Evolutionary conservation across 768 basidiomycete species (phyloP).

Genomic region (Lactifluus rugatus): DNA sequence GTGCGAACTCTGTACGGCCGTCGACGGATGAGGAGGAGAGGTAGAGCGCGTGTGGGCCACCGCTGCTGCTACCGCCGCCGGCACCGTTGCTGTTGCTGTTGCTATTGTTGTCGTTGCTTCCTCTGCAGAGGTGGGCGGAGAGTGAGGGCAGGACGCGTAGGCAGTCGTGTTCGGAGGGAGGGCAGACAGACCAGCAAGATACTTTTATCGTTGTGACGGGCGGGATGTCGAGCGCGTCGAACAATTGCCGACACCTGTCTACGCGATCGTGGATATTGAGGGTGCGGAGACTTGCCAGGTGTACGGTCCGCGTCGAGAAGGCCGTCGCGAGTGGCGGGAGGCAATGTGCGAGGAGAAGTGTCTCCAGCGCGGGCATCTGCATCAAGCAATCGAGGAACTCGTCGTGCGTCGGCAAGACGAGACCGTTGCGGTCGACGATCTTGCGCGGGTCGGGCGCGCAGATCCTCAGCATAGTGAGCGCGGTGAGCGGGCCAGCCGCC

Average conservation of each 20-base stretch:
- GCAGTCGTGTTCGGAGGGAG: conserved; percentile 12
- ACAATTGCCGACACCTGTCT: conserved; percentile 5
- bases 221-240: conserved; percentile 6
- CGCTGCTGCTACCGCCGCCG: background rate
- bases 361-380: conserved; percentile 6
- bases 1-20: background rate
- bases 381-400: conserved; percentile 3
- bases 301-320: background rate
- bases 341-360: conserved; percentile 2
- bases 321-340: background rate
- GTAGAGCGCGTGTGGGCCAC: conserved; percentile 3
- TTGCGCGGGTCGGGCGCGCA: background rate
- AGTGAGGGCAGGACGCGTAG: conserved; percentile 11
- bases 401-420: background rate
- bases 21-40: background rate
- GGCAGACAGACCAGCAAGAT: conserved; percentile 6
- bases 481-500: background rate
- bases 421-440: background rate
- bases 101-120: background rate
- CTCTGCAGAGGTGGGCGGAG: conserved; percentile 3
- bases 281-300: background rate
- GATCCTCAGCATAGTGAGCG: conserved; percentile 1
- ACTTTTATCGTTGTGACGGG: background rate
- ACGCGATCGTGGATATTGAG: conserved; percentile 4
- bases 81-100: background rate